phyloP scores from a whole-genome alignment of 2,329 filamentous ascomycete species.

The Phaeomoniella chlamydospora region DNA sequence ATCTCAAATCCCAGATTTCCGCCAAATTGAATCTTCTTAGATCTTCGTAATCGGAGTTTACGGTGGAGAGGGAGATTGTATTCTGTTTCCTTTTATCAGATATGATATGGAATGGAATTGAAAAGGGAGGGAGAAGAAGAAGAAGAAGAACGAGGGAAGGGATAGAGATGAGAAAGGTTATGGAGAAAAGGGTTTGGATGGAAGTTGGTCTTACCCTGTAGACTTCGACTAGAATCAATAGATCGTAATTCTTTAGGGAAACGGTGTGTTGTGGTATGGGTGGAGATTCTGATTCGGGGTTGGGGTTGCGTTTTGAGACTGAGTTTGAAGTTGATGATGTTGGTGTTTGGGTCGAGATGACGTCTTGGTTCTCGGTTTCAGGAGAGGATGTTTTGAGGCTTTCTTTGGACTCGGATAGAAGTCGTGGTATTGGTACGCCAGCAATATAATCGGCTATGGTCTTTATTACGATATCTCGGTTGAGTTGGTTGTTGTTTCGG shows the following conservation, averaged over 20 bases:
- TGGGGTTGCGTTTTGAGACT: too few species aligned
- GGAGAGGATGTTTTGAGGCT: too few species aligned
- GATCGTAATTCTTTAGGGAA: conserved; percentile 45
- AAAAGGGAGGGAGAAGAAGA: too few species aligned
- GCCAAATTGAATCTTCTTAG: neutral
- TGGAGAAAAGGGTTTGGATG: too few species aligned
- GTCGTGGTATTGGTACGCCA: too few species aligned
- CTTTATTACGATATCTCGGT: conserved; percentile 44
- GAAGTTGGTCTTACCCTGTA: conserved; percentile 36
- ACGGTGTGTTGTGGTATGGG: conserved; percentile 46
- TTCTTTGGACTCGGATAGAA: too few species aligned
- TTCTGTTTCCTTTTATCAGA: too few species aligned
- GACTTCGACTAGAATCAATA: conserved; percentile 46
- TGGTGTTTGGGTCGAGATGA: conserved; percentile 13
- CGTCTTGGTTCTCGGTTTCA: too few species aligned
- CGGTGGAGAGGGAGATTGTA: neutral
- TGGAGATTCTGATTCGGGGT: too few species aligned
- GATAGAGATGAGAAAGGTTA: too few species aligned
- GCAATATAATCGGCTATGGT: conserved; percentile 41
- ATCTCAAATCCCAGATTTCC: neutral
- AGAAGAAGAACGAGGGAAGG: too few species aligned
- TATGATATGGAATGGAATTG: too few species aligned
- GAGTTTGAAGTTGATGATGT: conserved; percentile 21
- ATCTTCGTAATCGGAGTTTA: neutral
- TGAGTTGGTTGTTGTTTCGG: conserved; percentile 43